Base-by-base conservation (phyloP, 1,284 basidiomycete species). In the Apiotrichum siamense region DNA sequence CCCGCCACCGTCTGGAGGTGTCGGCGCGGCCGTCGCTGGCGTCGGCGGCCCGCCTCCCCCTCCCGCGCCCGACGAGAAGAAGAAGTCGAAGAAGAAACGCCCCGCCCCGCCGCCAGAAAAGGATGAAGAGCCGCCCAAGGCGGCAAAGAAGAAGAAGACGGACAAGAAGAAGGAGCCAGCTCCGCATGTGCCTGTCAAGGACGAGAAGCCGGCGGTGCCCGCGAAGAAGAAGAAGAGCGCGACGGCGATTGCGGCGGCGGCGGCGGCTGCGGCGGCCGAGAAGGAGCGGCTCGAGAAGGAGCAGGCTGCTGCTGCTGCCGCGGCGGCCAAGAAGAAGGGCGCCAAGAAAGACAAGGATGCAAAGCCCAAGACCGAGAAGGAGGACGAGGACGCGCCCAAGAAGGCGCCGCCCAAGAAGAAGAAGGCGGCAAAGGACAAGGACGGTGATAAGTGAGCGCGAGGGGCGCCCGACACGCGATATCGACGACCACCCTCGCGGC, bases 71-170 rank as follows among this genome's bases (percentile, higher is more conserved):
- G 47, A 42, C 11, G 47, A 49, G 41, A 50, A 50, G 48, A 50
- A 50, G 48, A 45, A 45, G 26, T n/a, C 42, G 25, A 51, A 51
- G 43, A 51, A 51, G 49, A 45, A 49, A 24, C 39, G 41, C 10
- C 38, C 47, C n/a, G 38, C 32, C 3, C 35, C 47, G 25, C 12
- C 40, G 20, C 33, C 35, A 7, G 37, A 43, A 33, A 49, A 36
- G 41, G 44, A 26, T 13, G 49, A 46, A 24, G 47, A 49, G 43
- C 32, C 50, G 37, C 40, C 51, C 33, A 50, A 54, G 41, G 35
- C 42, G 4, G 44, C 38, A 11, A 49, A 52, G 41, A 35, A 35
- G 44, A 46, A 46, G 45, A 36, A 38, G 36, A 50, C 47, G 38
- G 35, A 25, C 15, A 25, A 44, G 35, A 44, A 52, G 50, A 41